These are phyloP conservation scores for Dioszegia aurantiaca DNA, from an alignment of 768 basidiomycete species.

Conservation along the genomic window DNA sequence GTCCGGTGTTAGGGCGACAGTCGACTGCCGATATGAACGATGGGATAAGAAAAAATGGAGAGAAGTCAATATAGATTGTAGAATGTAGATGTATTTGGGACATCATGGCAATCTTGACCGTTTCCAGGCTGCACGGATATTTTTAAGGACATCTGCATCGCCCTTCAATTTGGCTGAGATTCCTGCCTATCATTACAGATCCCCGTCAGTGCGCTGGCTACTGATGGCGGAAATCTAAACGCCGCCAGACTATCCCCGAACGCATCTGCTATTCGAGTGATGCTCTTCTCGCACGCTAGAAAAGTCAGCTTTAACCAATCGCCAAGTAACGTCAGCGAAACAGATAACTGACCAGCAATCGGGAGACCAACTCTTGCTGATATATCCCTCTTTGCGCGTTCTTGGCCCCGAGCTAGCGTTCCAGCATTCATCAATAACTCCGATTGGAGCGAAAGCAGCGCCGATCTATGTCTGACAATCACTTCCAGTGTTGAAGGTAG, in stretches of 20 bases:
- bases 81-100: too few species aligned
- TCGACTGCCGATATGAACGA: too few species aligned
- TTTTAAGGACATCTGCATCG: too few species aligned
- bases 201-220: conserved; percentile 30
- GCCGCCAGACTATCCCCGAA: conserved; percentile 44
- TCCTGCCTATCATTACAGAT: conserved; percentile 21
- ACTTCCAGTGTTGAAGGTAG: conserved; percentile 43
- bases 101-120: too few species aligned
- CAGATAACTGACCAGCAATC: conserved; percentile 4
- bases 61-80: too few species aligned
- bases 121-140: too few species aligned
- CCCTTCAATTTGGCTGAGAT: conserved; percentile 3
- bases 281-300: conserved; percentile 35
- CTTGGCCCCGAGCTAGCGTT: conserved; percentile 11
- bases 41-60: too few species aligned
- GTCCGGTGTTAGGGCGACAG: too few species aligned
- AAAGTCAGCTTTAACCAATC: conserved; percentile 4
- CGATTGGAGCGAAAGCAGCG: conserved; percentile 24
- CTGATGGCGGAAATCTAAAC: conserved; percentile 41
- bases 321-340: not conserved
- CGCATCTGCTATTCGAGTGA: conserved; percentile 29
- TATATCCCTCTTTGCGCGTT: conserved; percentile 14
- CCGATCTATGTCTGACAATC: conserved; percentile 34
- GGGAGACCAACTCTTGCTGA: conserved; percentile 5
- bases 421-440: conserved; percentile 25